Conservation (phyloP, 352 stramenopile genomes). For the Phytophthora citricola region DNA sequence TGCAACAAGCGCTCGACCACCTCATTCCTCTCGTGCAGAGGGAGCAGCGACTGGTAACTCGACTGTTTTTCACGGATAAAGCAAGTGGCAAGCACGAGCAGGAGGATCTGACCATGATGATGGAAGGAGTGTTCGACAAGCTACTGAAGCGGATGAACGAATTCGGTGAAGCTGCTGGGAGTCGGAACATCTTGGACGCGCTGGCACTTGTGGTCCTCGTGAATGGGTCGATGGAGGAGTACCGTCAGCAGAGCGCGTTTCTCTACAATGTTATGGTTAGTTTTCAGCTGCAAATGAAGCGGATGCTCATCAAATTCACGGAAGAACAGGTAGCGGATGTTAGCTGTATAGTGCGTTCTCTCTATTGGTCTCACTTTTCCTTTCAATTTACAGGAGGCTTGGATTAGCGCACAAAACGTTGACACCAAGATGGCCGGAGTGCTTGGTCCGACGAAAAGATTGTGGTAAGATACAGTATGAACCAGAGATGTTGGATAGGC, state of each 20-base stretch:
- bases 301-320: constrained; percentile 79
- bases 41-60: constrained; percentile 53
- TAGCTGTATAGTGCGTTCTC: too few species aligned
- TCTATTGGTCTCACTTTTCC: too few species aligned
- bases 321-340: constrained; percentile 56
- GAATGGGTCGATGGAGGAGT: constrained; percentile 48
- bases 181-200: constrained; percentile 71
- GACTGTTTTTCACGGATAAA: constrained; percentile 51
- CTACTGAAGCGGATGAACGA: constrained; percentile 71
- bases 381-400: constrained; percentile 48
- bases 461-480: constrained; percentile 36
- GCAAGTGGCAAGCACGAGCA: constrained; percentile 33
- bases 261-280: constrained; percentile 74
- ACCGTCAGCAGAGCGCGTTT: constrained; percentile 63
- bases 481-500: background rate
- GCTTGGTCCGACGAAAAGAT: constrained; percentile 72
- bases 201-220: constrained; percentile 66
- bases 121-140: constrained; percentile 81
- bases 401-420: constrained; percentile 69
- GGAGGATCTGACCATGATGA: constrained; percentile 60
- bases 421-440: constrained; percentile 81
- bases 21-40: constrained; percentile 60
- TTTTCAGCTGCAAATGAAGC: constrained; percentile 85
- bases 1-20: constrained; percentile 77
- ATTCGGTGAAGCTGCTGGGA: constrained; percentile 67